Percentiles rank a stretch among this genome's conserved stretches.
Evolutionary conservation across 2,329 filamentous ascomycete genomes (phyloP).

Genomic region (Ceratocystis albifundus): DNA sequence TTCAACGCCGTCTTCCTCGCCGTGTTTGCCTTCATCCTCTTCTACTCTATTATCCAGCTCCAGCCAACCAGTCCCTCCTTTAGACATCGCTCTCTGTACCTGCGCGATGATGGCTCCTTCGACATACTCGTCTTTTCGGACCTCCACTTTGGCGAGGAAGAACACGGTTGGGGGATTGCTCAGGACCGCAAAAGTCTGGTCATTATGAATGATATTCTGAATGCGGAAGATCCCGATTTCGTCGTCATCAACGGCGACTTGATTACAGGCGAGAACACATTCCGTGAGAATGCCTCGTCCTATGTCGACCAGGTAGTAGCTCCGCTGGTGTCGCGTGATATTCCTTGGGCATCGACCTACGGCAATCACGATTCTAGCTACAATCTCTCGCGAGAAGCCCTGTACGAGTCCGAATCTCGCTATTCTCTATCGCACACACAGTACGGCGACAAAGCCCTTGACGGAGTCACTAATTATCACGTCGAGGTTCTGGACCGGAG

Average conservation of each 20-base stretch:
- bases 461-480: slow-evolving; percentile 40
- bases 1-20: slow-evolving; percentile 13
- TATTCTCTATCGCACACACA: slow-evolving; percentile 24
- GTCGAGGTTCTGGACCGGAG: slow-evolving; percentile 34
- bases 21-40: slow-evolving; percentile 9
- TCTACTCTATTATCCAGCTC: slow-evolving; percentile 11
- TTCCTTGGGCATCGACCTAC: slow-evolving; percentile 57
- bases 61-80: slow-evolving; percentile 15
- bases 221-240: slow-evolving; percentile 45
- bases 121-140: slow-evolving; percentile 54
- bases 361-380: slow-evolving; percentile 57
- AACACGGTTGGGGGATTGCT: slow-evolving; percentile 36
- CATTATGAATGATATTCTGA: slow-evolving; percentile 48
- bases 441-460: neutral
- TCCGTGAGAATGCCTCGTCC: slow-evolving; percentile 36
- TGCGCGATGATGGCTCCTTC: slow-evolving; percentile 35
- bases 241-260: slow-evolving; percentile 62
- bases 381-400: slow-evolving; percentile 41
- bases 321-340: slow-evolving; percentile 43
- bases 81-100: neutral
- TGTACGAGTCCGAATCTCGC: slow-evolving; percentile 33
- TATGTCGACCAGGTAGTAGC: slow-evolving; percentile 50
- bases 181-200: slow-evolving; percentile 46
- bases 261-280: slow-evolving; percentile 55
- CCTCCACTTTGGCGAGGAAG: slow-evolving; percentile 59